phyloP scores from a whole-genome alignment of 1,284 basidiomycete species.

The Ganoderma multipileum region DNA sequence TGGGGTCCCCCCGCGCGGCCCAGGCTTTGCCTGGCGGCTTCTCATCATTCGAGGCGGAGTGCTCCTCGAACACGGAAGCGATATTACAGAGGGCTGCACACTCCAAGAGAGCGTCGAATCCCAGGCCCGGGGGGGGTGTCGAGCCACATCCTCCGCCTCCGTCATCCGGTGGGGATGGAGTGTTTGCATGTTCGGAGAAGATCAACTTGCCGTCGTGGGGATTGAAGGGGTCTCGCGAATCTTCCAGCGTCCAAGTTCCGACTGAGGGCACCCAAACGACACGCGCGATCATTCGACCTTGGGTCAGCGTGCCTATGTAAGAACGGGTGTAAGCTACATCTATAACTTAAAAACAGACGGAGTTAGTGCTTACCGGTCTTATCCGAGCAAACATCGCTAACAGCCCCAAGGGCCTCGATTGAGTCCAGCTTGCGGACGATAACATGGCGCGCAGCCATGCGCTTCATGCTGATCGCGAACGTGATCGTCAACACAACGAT shows the following conservation, averaged over 20 bases:
- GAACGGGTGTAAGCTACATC: neutral
- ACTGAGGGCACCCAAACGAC: neutral
- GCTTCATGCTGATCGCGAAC: conserved; percentile 57
- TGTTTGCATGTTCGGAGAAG: neutral
- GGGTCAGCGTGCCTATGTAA: neutral
- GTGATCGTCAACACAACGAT: conserved; percentile 52
- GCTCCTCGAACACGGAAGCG: neutral
- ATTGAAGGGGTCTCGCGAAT: neutral
- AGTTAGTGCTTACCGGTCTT: neutral
- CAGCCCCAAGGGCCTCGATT: conserved; percentile 50
- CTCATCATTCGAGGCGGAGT: neutral
- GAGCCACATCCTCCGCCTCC: neutral
- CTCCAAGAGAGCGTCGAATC: neutral
- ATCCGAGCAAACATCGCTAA: neutral
- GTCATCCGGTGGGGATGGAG: neutral
- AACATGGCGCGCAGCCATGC: conserved; percentile 57
- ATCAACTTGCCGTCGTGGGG: neutral
- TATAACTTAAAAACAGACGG: neutral
- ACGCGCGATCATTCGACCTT: neutral
- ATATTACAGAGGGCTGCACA: neutral
- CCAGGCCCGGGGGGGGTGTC: neutral
- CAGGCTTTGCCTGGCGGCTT: neutral
- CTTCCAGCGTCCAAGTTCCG: neutral
- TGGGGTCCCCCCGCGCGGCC: neutral
- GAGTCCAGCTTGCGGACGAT: conserved; percentile 61